Percentiles rank a stretch among this genome's conserved stretches.
phyloP scores from a whole-genome alignment of 352 stramenopile genomes.

The Phytophthora crassamura region DNA sequence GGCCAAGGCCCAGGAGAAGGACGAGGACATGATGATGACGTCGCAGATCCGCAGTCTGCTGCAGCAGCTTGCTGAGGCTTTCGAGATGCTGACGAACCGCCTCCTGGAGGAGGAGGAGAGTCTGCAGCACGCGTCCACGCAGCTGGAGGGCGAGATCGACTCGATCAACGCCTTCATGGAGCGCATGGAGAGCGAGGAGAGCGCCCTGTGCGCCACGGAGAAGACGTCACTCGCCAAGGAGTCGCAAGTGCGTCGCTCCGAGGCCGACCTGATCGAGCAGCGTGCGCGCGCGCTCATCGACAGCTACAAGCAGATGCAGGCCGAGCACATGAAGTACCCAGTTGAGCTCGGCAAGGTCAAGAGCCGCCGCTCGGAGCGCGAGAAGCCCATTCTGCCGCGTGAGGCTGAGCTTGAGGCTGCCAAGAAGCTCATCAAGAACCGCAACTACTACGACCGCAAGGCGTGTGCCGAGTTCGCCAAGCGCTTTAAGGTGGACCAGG shows the following conservation, averaged over 20 bases:
- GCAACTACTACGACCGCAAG: slow-evolving; percentile 91
- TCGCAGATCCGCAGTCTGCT: slow-evolving; percentile 88
- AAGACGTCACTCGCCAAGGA: slow-evolving; percentile 89
- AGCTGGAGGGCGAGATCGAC: slow-evolving; percentile 86
- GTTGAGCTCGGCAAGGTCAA: slow-evolving; percentile 85
- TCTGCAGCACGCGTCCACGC: slow-evolving; percentile 80
- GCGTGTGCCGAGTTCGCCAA: slow-evolving; percentile 81
- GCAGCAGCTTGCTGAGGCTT: slow-evolving; percentile 86
- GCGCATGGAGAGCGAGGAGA: slow-evolving; percentile 91
- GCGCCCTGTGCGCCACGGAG: slow-evolving; percentile 78
- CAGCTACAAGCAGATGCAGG: slow-evolving; percentile 91
- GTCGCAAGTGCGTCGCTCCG: slow-evolving; percentile 78
- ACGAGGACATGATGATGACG: slow-evolving; percentile 93
- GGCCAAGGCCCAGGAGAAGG: slow-evolving; percentile 86
- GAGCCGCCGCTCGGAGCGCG: slow-evolving; percentile 76
- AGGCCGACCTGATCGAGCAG: slow-evolving; percentile 86
- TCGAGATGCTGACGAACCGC: slow-evolving; percentile 90
- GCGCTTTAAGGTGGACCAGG: slow-evolving; percentile 83
- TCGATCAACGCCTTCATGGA: slow-evolving; percentile 91
- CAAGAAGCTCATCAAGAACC: slow-evolving; percentile 84
- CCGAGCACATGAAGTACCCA: slow-evolving; percentile 86
- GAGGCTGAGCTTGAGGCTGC: slow-evolving; percentile 80
- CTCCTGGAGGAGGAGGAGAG: slow-evolving; percentile 87
- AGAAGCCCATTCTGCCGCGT: slow-evolving; percentile 68
- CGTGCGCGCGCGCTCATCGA: slow-evolving; percentile 81